These are phyloP conservation scores for Pseudopyricularia cyperi DNA, from an alignment of 2,329 filamentous ascomycete genomes.

Conservation along the genomic window DNA sequence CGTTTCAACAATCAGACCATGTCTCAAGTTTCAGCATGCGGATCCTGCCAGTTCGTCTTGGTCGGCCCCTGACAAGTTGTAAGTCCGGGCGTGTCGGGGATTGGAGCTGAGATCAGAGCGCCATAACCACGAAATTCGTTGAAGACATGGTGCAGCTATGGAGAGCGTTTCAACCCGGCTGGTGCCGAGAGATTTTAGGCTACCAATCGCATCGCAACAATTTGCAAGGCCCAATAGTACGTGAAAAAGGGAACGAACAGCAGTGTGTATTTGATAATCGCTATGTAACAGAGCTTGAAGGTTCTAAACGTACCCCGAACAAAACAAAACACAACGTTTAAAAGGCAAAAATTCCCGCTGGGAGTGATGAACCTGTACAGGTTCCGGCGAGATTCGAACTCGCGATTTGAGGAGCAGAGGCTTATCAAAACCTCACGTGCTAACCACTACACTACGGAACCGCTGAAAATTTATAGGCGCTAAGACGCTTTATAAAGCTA, in stretches of 20 bases:
- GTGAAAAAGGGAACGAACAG: neutral
- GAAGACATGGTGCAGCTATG: too few species aligned
- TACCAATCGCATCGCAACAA: neutral
- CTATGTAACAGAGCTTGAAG: too few species aligned
- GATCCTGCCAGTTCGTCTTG: neutral
- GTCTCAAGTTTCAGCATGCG: neutral
- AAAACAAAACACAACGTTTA: too few species aligned
- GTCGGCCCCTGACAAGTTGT: neutral
- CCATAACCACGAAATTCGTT: neutral
- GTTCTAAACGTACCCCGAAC: too few species aligned
- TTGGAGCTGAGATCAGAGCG: neutral
- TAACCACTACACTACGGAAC: slow-evolving; percentile 2
- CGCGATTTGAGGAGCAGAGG: slow-evolving; percentile 1
- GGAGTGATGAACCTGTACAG: neutral
- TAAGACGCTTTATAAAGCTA: neutral
- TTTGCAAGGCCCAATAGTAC: too few species aligned
- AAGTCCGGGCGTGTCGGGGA: neutral
- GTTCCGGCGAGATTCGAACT: slow-evolving; percentile 1
- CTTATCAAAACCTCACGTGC: slow-evolving; percentile 1
- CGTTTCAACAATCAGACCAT: neutral
- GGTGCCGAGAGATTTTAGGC: neutral
- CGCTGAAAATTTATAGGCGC: neutral
- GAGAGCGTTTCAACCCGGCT: too few species aligned
- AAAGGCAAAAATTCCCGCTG: too few species aligned
- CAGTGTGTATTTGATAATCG: too few species aligned